Conservation (phyloP, 2,329 filamentous ascomycete genomes). For the Basipetospora sp. region DNA sequence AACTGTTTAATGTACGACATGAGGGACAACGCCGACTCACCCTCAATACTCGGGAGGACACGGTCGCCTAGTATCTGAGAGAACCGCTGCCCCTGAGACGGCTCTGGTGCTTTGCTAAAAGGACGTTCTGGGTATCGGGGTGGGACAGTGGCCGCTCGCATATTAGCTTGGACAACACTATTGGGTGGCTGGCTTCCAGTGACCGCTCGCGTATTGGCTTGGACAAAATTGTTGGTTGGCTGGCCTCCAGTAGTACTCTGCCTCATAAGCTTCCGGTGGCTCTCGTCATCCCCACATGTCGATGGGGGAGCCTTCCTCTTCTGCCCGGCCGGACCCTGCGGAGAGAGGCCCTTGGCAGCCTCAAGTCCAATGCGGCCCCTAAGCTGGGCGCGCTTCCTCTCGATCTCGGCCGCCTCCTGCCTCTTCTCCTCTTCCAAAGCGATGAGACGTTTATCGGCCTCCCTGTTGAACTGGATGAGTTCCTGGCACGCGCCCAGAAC, state of each 20-base stretch:
- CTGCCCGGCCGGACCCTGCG: too few species aligned
- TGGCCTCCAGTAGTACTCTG: background rate
- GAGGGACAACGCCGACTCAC: too few species aligned
- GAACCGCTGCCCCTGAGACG: too few species aligned
- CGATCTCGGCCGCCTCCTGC: slow-evolving; percentile 6
- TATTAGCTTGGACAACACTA: too few species aligned
- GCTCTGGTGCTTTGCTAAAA: too few species aligned
- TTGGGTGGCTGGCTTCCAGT: too few species aligned
- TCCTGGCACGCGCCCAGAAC: slow-evolving; percentile 9
- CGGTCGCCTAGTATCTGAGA: too few species aligned
- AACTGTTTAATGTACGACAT: too few species aligned
- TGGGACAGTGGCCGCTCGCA: too few species aligned
- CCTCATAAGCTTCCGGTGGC: background rate
- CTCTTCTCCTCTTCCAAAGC: slow-evolving; percentile 9
- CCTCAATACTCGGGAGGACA: too few species aligned
- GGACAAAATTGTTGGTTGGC: background rate
- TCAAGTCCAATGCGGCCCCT: slow-evolving; percentile 9
- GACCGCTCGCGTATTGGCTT: background rate
- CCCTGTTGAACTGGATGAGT: slow-evolving; percentile 10
- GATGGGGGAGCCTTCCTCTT: background rate
- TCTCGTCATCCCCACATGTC: background rate
- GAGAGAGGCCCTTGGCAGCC: background rate
- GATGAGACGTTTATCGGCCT: slow-evolving; percentile 9
- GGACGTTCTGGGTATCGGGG: too few species aligned
- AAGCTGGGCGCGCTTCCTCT: slow-evolving; percentile 11